These are phyloP conservation scores for Colletotrichum salicis DNA, from an alignment of 2,329 filamentous ascomycete species.

Conservation along the genomic window DNA sequence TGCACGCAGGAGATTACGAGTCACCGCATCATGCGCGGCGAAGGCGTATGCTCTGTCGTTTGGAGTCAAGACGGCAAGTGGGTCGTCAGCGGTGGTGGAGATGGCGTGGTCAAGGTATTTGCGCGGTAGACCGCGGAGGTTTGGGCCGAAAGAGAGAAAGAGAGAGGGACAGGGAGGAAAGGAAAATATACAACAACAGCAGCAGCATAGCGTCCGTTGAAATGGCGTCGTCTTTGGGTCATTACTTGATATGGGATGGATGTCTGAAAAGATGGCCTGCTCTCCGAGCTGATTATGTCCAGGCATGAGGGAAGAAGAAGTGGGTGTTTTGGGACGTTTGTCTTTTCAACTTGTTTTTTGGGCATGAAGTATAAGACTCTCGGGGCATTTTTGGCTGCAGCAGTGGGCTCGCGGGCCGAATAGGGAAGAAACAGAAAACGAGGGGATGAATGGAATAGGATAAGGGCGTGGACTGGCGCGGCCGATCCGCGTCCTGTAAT, in stretches of 20 bases:
- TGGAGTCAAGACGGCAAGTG: conserved; percentile 97
- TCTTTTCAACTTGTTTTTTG: background rate
- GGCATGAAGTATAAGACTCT: background rate
- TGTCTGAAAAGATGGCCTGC: conserved; percentile 4
- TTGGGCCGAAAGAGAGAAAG: background rate
- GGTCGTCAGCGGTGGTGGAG: conserved; percentile 93
- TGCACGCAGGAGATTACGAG: conserved; percentile 96
- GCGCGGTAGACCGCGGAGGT: conserved; percentile 55
- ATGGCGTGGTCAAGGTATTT: conserved; percentile 96
- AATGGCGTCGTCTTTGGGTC: conserved; percentile 27
- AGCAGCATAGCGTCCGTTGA: conserved; percentile 29
- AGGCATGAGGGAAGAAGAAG: conserved; percentile 12
- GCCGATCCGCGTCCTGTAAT: background rate
- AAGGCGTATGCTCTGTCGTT: conserved; percentile 92
- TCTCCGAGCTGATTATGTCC: background rate
- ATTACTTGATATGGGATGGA: conserved; percentile 11
- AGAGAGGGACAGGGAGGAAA: background rate
- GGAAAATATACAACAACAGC: conserved; percentile 22
- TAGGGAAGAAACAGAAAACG: background rate
- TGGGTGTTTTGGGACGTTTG: background rate
- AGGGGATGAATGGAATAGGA: background rate
- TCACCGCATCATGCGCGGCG: conserved; percentile 93
- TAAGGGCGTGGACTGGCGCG: background rate
- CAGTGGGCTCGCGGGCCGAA: background rate
- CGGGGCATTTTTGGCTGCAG: background rate